phyloP scores from a whole-genome alignment of 192 early-diverging fungal genomes.

The Thoreauomyces humboldtii region DNA sequence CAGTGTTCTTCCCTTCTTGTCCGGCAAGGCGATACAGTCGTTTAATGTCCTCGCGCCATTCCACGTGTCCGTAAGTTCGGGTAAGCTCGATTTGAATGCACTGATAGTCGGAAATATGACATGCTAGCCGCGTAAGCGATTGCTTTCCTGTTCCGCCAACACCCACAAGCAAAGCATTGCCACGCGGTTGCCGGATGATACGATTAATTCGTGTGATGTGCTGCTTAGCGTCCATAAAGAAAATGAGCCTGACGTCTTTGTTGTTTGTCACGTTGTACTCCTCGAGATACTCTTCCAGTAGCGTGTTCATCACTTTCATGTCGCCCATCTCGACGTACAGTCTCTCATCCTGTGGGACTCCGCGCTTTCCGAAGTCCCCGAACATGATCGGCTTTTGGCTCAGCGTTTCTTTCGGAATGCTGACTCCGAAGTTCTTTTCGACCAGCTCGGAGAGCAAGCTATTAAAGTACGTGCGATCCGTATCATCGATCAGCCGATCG shows the following conservation, averaged over 20 bases:
- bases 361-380: conserved; percentile 57
- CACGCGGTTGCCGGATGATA: conserved; percentile 58
- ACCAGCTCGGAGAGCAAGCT: conserved; percentile 55
- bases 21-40: conserved; percentile 53
- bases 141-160: conserved; percentile 63
- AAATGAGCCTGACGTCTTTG: conserved; percentile 57
- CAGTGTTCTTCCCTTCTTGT: conserved; percentile 61
- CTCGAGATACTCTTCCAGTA: conserved; percentile 63
- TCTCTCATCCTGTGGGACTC: conserved; percentile 55
- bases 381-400: conserved; percentile 56
- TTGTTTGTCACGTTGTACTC: conserved; percentile 62
- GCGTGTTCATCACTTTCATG: conserved; percentile 52
- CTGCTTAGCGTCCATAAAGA: conserved; percentile 62
- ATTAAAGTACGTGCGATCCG: conserved; percentile 53
- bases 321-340: conserved; percentile 56
- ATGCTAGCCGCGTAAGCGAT: conserved; percentile 54
- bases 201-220: conserved; percentile 54
- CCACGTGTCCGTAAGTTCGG: conserved; percentile 50
- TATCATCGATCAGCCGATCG: conserved; percentile 58
- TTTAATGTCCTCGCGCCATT: conserved; percentile 61
- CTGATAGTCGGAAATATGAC: conserved; percentile 59
- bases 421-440: conserved; percentile 56
- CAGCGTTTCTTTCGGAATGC: conserved; percentile 45
- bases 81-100: conserved; percentile 61
- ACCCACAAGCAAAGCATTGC: conserved; percentile 58